Evolutionary conservation across 2,329 filamentous ascomycete species (phyloP), one percentile per base, ranked within the genome.

Genomic region (Magnaporthales sp.): DNA sequence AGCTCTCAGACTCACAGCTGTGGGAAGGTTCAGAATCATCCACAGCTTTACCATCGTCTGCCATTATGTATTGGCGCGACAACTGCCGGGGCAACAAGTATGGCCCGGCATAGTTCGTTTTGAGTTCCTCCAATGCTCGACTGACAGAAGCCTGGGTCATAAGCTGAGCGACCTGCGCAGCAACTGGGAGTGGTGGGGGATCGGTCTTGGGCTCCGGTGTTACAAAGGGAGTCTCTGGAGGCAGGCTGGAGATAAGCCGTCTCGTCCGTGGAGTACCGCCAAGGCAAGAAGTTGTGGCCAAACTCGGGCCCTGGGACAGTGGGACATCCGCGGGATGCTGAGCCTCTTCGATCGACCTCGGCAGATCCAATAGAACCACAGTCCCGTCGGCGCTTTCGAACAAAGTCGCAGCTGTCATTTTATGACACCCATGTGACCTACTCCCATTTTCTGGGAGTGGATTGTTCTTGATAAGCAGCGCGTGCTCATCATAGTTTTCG

Each of bases 311-410:
- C 15, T n/a, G 3, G 30, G 29, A 6, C 19, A 22, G 30, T 8
- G 61, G 13, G 30, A 26, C 29, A 19, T 15, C 13, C 22, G 13
- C 27, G 31, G 19, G 62, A 19, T 51, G 80, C 76, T 93, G 91
- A 22, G 85, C 86, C 68, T 86, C 80, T 70, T 90, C 87, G 54
- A 93, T 84, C 1, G 91, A 91, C 22, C 81, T 79, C 27, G 91
- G 90, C 62, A 92, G 84, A 72, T 93, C 91, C 65, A 93, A 75
- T 29, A 92, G 74, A 26, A 86, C 79, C 66, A 89, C 76, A 62
- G 83, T 80, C 63, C 77, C 73, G 62, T 80, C 77, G 1, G 75
- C 71, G 69, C 81, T 86, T 69, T 84, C 80, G 75, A 84, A 89
- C 56, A 90, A 74, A 26, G 89, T 80, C 26, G 75, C 77, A 30